These are phyloP conservation scores for Tulasnella sp. DNA, from an alignment of 768 basidiomycete genomes.

Conservation along the genomic window DNA sequence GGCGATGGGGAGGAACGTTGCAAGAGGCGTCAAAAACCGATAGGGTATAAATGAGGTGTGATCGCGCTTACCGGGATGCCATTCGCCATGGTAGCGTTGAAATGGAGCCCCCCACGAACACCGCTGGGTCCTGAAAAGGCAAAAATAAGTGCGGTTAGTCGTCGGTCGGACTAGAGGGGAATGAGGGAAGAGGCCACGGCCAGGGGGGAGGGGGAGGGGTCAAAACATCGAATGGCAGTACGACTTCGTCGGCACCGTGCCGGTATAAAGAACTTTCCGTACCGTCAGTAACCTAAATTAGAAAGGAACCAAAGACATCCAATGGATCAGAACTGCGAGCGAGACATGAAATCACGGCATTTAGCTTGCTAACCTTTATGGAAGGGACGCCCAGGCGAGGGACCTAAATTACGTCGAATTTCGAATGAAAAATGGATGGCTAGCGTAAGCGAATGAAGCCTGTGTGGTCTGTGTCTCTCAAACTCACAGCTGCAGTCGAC, in stretches of 20 bases:
- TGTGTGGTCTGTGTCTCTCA: neutral
- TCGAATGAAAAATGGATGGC: neutral
- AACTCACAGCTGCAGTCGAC: conserved; percentile 40
- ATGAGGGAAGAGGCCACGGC: neutral
- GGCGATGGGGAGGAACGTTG: too few relatives aligned
- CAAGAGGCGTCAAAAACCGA: too few relatives aligned
- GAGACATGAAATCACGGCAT: conserved; percentile 51
- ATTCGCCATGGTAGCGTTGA: conserved; percentile 60
- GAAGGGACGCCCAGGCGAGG: conserved; percentile 73
- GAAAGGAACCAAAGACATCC: too few relatives aligned
- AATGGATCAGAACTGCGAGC: neutral
- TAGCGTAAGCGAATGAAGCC: neutral
- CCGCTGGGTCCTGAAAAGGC: conserved; percentile 62
- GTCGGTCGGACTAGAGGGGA: neutral
- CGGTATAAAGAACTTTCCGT: neutral
- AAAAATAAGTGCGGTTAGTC: neutral
- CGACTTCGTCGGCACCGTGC: neutral
- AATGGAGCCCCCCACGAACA: conserved; percentile 40
- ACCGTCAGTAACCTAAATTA: conserved; percentile 10
- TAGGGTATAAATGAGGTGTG: neutral
- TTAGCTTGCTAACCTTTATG: conserved; percentile 68
- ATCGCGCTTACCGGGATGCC: conserved; percentile 61
- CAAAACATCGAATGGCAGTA: neutral
- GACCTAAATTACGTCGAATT: conserved; percentile 41
- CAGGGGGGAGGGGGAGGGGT: neutral